Evolutionary conservation across 805 yeast species (phyloP).

Genomic region (Yarrowia bubula): DNA sequence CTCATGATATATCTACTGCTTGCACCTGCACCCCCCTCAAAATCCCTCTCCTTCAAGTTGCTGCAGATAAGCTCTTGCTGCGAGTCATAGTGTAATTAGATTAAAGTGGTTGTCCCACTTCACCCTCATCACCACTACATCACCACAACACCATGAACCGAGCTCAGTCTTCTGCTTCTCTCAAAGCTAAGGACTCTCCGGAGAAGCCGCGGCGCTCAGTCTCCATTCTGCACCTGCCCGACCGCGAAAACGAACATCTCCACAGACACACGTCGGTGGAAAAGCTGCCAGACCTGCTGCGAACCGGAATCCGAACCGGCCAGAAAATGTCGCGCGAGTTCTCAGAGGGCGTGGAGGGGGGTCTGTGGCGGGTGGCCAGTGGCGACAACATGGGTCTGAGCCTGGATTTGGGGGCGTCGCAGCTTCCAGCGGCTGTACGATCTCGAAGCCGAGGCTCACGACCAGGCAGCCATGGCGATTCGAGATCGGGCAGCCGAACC

Average conservation of each 20-base stretch:
- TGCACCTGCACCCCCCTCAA: too few relatives aligned
- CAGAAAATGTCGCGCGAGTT: conserved; percentile 28
- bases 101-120: neutral
- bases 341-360: conserved; percentile 22
- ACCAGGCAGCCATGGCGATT: neutral
- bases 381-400: conserved; percentile 10
- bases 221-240: conserved; percentile 17
- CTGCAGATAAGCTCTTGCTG: too few relatives aligned
- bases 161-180: neutral
- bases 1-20: too few relatives aligned
- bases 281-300: conserved; percentile 11
- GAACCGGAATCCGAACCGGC: conserved; percentile 20
- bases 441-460: conserved; percentile 22
- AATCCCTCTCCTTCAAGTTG: too few relatives aligned
- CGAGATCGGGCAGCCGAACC: neutral
- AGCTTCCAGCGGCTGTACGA: neutral
- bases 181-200: conserved; percentile 10
- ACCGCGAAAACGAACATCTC: neutral
- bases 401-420: neutral
- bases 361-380: conserved; percentile 18
- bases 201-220: conserved; percentile 12
- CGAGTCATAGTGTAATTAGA: too few relatives aligned
- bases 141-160: neutral
- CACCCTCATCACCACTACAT: neutral
- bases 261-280: conserved; percentile 15